Evolutionary conservation across 2,329 filamentous ascomycete genomes (phyloP), one percentile per base, ranked within the genome.

Genomic region (Colletotrichum sp.): DNA sequence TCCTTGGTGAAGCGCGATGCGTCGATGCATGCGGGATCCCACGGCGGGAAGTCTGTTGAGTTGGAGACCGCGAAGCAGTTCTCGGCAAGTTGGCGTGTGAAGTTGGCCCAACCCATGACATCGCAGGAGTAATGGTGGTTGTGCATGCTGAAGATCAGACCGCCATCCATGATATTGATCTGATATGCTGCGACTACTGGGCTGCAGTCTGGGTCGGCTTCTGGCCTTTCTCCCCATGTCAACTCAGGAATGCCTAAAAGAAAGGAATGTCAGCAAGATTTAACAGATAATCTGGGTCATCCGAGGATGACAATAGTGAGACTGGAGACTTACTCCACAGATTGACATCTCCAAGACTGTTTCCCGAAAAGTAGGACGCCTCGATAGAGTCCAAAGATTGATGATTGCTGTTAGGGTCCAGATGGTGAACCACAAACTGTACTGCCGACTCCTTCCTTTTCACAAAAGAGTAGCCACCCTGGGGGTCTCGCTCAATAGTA

Each of bases 51-150:
- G 1, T 80, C 21, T 1, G 81, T 81, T 0, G 78, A 43, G 36
- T 83, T 80, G 18, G 79, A 34, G 24, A 83, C 78, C 4, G 85
- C 82, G 57, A 79, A 77, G 77, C 86, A 88, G 77, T 87, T 87
- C 43, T 87, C 86, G 5, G 85, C 86, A 8, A 87, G 82, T 79
- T 87, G 85, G 28, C 83, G 82, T 0, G 80, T 78, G n/a, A 85
- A 82, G 7, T 80, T 79, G 3, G 82, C 81, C 84, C 85, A 87
- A 7, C 85, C 86, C 82, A 85, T 86, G 0, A 86, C 78, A 77
- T 88, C 86, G 75, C 86, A 86, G 64, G 82, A 76, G 63, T 85
- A 88, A 72, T 88, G 86, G 55, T 88, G 86, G 66, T 81, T 79
- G 52, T 87, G 85, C 65, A 85, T 85, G 61, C 83, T 83, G 65